Conservation (phyloP, 2,329 filamentous ascomycete genomes). For the Lecanoromycetidae sp. region DNA sequence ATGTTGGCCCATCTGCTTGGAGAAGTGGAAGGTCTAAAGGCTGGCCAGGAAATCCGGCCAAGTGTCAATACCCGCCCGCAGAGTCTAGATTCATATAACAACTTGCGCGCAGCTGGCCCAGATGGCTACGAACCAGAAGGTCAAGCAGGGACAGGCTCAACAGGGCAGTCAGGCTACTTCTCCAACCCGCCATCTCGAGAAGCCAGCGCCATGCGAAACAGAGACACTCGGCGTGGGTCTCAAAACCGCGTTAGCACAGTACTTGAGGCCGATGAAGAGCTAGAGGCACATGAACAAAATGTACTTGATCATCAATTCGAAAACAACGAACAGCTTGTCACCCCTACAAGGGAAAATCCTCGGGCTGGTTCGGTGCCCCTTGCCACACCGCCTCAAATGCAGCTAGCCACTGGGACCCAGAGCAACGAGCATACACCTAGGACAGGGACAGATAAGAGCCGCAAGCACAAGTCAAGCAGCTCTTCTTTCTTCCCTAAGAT, state of each 20-base stretch:
- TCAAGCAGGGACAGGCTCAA: slow-evolving; percentile 61
- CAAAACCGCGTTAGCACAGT: slow-evolving; percentile 86
- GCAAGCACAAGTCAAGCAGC: slow-evolving; percentile 78
- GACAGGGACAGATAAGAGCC: slow-evolving; percentile 53
- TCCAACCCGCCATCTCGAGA: slow-evolving; percentile 38
- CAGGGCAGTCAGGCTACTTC: slow-evolving; percentile 64
- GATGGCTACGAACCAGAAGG: slow-evolving; percentile 79
- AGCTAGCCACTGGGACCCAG: slow-evolving; percentile 34
- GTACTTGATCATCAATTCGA: slow-evolving; percentile 44
- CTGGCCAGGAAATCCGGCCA: slow-evolving; percentile 34
- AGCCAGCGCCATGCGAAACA: slow-evolving; percentile 28
- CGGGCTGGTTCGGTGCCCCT: slow-evolving; percentile 34
- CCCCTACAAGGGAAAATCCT: slow-evolving; percentile 44
- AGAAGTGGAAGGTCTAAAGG: slow-evolving; percentile 77
- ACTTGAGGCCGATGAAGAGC: slow-evolving; percentile 68
- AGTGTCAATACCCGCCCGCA: slow-evolving; percentile 25
- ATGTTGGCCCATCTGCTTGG: slow-evolving; percentile 85
- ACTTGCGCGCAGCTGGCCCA: slow-evolving; percentile 53
- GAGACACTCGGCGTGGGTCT: slow-evolving; percentile 43
- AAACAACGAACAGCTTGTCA: slow-evolving; percentile 48
- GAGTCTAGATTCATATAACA: slow-evolving; percentile 57
- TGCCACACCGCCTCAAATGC: slow-evolving; percentile 33
- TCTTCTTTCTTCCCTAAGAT: slow-evolving; percentile 83
- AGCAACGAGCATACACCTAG: slow-evolving; percentile 71
- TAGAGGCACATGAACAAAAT: slow-evolving; percentile 42